Conservation (phyloP, 2,329 filamentous ascomycete species). For the Periconia digitata region DNA sequence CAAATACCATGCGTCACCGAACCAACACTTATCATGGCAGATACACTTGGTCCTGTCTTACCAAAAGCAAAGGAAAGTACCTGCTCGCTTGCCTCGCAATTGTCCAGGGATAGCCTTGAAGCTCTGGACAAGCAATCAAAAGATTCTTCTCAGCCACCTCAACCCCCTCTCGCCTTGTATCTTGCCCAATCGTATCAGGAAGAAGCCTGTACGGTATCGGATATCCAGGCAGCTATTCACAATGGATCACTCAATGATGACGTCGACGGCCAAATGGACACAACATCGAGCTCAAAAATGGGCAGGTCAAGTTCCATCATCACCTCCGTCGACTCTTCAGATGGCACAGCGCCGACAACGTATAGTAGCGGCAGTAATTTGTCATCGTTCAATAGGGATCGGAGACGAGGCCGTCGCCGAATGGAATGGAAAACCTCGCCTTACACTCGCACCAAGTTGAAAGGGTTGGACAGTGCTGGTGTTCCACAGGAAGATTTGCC, state of each 20-base stretch:
- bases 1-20: no score
- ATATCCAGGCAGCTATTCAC: slow-evolving; percentile 35
- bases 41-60: slow-evolving; percentile 2
- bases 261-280: slow-evolving; percentile 22
- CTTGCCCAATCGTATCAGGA: slow-evolving; percentile 39
- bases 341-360: slow-evolving; percentile 34
- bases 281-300: slow-evolving; percentile 24
- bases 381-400: slow-evolving; percentile 38
- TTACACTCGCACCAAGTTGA: slow-evolving; percentile 28
- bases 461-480: slow-evolving; percentile 33
- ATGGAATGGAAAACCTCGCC: slow-evolving; percentile 39
- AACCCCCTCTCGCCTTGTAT: slow-evolving; percentile 36
- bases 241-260: slow-evolving; percentile 22
- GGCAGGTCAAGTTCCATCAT: slow-evolving; percentile 30
- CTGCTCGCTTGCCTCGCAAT: slow-evolving; percentile 19
- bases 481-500: slow-evolving; percentile 33
- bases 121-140: slow-evolving; percentile 26
- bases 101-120: slow-evolving; percentile 36
- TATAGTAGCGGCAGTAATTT: slow-evolving; percentile 38
- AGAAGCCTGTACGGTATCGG: slow-evolving; percentile 29
- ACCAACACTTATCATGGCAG: slow-evolving; percentile 6
- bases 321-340: slow-evolving; percentile 34
- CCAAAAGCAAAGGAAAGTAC: slow-evolving; percentile 8
- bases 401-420: slow-evolving; percentile 35
- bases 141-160: slow-evolving; percentile 22